Percentiles rank a stretch among this genome's conserved stretches.
Conservation (phyloP, 345 rosid species). For the Dipteronia dyeriana region DNA sequence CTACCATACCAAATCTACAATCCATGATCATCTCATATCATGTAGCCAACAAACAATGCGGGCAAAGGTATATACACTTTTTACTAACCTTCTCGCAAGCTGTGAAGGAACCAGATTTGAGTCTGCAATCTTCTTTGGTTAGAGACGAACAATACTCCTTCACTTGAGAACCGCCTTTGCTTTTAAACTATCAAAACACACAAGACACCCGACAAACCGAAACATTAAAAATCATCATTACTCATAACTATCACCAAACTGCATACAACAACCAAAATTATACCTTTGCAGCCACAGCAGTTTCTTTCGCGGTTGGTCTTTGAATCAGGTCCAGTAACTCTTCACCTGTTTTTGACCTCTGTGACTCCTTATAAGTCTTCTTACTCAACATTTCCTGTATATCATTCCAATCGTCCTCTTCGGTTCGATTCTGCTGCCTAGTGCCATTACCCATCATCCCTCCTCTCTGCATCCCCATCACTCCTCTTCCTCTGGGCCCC, state of each 20-base stretch:
- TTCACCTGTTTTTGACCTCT: constrained; percentile 88
- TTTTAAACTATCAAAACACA: constrained; percentile 69
- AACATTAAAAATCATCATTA: neutral
- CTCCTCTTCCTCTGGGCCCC: constrained; percentile 49
- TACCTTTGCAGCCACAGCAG: constrained; percentile 96
- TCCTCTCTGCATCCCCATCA: constrained; percentile 56
- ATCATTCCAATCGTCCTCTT: constrained; percentile 90
- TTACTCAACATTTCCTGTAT: constrained; percentile 83
- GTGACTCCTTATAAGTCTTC: constrained; percentile 85
- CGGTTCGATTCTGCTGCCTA: constrained; percentile 52
- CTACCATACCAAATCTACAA: neutral
- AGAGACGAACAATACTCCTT: constrained; percentile 91
- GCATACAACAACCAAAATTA: neutral
- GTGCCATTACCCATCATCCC: constrained; percentile 37
- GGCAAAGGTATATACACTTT: neutral
- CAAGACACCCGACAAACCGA: neutral
- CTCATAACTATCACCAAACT: neutral
- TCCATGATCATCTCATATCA: neutral
- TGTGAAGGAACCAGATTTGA: constrained; percentile 71
- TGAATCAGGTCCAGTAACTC: constrained; percentile 91
- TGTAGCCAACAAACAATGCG: neutral
- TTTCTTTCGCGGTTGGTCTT: constrained; percentile 90
- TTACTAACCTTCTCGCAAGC: constrained; percentile 86
- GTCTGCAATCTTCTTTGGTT: constrained; percentile 95
- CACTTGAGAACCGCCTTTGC: constrained; percentile 97